Evolutionary conservation across 768 basidiomycete genomes (phyloP).

Genomic region (Phylloporus rhodoxanthus): DNA sequence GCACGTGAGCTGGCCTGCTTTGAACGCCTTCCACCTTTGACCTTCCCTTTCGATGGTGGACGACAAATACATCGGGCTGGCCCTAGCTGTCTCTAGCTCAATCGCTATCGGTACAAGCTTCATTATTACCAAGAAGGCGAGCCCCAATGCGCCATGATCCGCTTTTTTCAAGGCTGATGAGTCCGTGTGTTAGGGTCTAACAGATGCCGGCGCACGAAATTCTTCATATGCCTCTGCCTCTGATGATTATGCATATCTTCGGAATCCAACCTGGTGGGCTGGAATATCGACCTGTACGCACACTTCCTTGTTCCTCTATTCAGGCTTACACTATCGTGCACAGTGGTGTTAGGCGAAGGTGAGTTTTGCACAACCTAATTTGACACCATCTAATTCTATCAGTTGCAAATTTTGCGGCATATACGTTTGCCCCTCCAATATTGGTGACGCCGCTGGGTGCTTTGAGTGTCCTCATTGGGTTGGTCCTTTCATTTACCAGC

Average conservation of each 20-base stretch:
- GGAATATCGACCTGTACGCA: conserved; percentile 87
- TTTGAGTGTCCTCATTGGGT: conserved; percentile 95
- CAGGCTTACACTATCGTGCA: conserved; percentile 4
- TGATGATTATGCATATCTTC: conserved; percentile 80
- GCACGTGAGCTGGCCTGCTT: conserved; percentile 16
- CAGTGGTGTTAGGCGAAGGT: conserved; percentile 95
- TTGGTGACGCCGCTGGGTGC: conserved; percentile 98
- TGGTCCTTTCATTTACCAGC: conserved; percentile 22
- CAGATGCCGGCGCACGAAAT: conserved; percentile 65
- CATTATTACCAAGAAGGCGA: conserved; percentile 98
- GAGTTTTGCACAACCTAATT: conserved; percentile 12
- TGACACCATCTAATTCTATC: background rate
- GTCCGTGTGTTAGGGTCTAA: conserved; percentile 61
- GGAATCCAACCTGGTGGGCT: conserved; percentile 95
- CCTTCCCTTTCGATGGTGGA: conserved; percentile 54
- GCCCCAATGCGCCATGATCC: conserved; percentile 1
- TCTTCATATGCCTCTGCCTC: conserved; percentile 54
- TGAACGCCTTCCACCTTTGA: background rate
- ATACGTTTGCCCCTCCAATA: conserved; percentile 96
- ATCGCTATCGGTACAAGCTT: conserved; percentile 91
- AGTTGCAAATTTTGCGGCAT: conserved; percentile 93
- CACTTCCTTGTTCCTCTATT: background rate
- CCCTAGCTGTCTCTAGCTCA: conserved; percentile 79
- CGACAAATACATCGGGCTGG: conserved; percentile 93
- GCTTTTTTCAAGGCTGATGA: conserved; percentile 9